A percentile compares a stretch with the other conserved stretches of the same genome.
phyloP scores from a whole-genome alignment of 768 basidiomycete species.

The Ephemerocybe angulata region DNA sequence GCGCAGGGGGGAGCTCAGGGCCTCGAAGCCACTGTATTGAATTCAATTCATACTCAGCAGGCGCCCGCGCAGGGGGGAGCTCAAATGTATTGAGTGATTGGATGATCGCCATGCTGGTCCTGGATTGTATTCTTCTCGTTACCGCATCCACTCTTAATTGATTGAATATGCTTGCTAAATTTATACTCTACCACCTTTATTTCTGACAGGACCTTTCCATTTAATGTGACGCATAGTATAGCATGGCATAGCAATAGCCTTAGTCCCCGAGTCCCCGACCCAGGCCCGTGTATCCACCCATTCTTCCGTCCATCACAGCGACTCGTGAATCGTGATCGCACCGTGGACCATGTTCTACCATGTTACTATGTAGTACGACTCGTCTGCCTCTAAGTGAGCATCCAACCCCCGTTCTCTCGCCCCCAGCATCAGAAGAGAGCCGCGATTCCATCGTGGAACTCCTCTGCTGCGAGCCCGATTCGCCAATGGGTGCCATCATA shows the following conservation, averaged over 20 bases:
- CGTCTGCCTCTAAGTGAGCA: no score
- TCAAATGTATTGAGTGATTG: background rate
- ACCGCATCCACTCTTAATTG: background rate
- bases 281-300: background rate
- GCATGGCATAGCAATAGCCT: background rate
- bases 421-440: no score
- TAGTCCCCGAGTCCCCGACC: background rate
- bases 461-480: no score
- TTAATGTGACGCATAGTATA: background rate
- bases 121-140: background rate
- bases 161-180: background rate
- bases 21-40: background rate
- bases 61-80: no score
- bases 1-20: background rate
- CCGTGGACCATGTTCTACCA: no score
- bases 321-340: no score
- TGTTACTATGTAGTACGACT: no score
- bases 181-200: background rate
- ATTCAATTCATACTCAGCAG: background rate
- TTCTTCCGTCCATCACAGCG: background rate
- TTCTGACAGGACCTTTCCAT: background rate
- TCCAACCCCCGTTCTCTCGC: no score
- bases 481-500: no score
- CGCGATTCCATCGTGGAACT: no score
- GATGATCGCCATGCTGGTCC: constrained; percentile 1